Conservation (phyloP, 331 rosid genomes). For the Cydonia oblonga region DNA sequence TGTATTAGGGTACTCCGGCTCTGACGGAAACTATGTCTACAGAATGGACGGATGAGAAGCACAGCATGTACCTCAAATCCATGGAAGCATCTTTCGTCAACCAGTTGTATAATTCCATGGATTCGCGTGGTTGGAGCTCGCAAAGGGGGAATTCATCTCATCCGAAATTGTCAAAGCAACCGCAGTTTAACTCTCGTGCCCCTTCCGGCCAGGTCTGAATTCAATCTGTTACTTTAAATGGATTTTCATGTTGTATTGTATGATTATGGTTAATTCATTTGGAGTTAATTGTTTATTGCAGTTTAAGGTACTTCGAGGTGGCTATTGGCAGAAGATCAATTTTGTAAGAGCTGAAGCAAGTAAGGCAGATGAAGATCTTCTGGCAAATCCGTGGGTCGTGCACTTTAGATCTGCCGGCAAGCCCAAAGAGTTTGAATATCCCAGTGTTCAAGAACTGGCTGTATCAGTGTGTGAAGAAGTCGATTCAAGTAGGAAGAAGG, state of each 20-base stretch:
- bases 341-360: slow-evolving; percentile 25
- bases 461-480: slow-evolving; percentile 10
- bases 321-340: slow-evolving; percentile 51
- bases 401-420: slow-evolving; percentile 38
- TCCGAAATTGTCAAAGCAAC: neutral
- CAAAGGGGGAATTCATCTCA: neutral
- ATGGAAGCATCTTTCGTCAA: slow-evolving; percentile 90
- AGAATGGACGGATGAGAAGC: slow-evolving; percentile 91
- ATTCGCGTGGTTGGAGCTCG: slow-evolving; percentile 20
- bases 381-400: slow-evolving; percentile 57
- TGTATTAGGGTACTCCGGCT: slow-evolving; percentile 26
- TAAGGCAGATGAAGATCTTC: slow-evolving; percentile 19
- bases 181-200: slow-evolving; percentile 14
- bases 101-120: slow-evolving; percentile 53
- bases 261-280: neutral
- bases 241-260: neutral
- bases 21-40: slow-evolving; percentile 22
- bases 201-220: slow-evolving; percentile 47
- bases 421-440: slow-evolving; percentile 19
- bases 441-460: slow-evolving; percentile 10
- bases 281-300: slow-evolving; percentile 4
- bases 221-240: neutral
- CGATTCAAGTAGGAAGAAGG: slow-evolving; percentile 19
- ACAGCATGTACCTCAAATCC: slow-evolving; percentile 72
- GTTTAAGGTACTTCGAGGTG: slow-evolving; percentile 60